Conservation (phyloP, 495 filamentous ascomycete species). For the Geoglossum glabrum region DNA sequence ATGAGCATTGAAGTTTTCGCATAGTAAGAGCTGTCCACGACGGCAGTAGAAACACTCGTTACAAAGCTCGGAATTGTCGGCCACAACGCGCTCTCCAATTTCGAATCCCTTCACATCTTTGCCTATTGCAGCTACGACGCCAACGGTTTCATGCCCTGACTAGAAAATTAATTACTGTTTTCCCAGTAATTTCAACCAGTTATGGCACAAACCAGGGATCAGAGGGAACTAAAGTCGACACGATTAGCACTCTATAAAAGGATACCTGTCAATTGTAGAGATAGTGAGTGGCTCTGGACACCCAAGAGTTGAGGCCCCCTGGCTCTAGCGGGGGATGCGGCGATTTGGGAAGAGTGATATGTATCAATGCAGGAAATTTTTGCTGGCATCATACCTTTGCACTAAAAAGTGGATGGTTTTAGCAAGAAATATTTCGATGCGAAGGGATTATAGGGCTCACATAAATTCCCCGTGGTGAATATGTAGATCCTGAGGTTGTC, state of each 20-base stretch:
- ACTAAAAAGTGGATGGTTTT: not conserved
- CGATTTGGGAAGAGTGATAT: not conserved
- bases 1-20: constrained; percentile 48
- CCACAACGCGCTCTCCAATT: constrained; percentile 44
- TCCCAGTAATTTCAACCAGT: not conserved
- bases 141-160: constrained; percentile 36
- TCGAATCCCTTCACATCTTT: constrained; percentile 39
- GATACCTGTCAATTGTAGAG: not conserved
- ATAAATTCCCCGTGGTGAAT: constrained; percentile 5
- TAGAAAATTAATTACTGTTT: constrained; percentile 3
- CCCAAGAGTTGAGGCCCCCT: too few relatives aligned
- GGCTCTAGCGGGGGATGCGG: not conserved
- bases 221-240: constrained; percentile 27
- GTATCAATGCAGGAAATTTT: not conserved
- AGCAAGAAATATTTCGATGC: not conserved
- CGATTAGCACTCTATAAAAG: not conserved
- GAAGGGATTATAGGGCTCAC: not conserved
- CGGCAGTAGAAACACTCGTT: constrained; percentile 56
- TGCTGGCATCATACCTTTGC: not conserved
- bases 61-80: constrained; percentile 43
- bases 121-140: constrained; percentile 31
- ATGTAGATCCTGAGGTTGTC: constrained; percentile 3
- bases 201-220: constrained; percentile 23
- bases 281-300: too few relatives aligned
- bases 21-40: constrained; percentile 44